Base-by-base conservation (phyloP, 371 early-diverging fungal species). In the Paraphysoderma sedebokerense region DNA sequence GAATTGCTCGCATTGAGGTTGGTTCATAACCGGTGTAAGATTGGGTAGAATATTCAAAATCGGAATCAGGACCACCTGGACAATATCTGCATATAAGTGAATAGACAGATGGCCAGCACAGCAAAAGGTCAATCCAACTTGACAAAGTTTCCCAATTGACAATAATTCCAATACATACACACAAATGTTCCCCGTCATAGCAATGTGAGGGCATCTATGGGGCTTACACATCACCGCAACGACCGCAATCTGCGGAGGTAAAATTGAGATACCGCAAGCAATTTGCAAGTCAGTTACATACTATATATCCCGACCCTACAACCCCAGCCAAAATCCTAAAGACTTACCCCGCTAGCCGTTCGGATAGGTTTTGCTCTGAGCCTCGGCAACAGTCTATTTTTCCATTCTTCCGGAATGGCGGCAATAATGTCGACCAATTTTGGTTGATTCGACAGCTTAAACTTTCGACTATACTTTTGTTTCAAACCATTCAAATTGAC, bases 171-270 rank as follows among this genome's bases (percentile, higher is more conserved):
- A 26, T 32, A 65, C 77, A 53, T 79, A 84, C 71, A 98, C 97
- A 61, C 99, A 99, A 51, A 99, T 96, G 61, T 99, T 98, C 51
- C 98, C 98, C 2, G 99, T 99, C 82, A 98, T 85, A 37, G 99
- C 98, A 61, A 99, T 98, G 58, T 99, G 99, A 34, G 99, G 99
- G 56, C 99, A 99, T 52, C 99, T 66, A 63, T 99, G 99, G 30
- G 99, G 99, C 65, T 99, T 99, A 71, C 98, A 98, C 99, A 99
- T 99, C 24, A 99, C 99, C 30, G 99, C 99, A 0, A 99, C 99
- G 7, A 99, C 97, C 29, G 99, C 99, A 52, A 93, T 87, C 82
- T 84, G 63, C n/a, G n/a, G n/a, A n/a, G n/a, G n/a, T 5, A 33
- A 42, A 29, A 52, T 15, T 30, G 31, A 34, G 36, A n/a, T 12